phyloP scores from a whole-genome alignment of 148 eudicot species.

The Gaultheria prostrata region DNA sequence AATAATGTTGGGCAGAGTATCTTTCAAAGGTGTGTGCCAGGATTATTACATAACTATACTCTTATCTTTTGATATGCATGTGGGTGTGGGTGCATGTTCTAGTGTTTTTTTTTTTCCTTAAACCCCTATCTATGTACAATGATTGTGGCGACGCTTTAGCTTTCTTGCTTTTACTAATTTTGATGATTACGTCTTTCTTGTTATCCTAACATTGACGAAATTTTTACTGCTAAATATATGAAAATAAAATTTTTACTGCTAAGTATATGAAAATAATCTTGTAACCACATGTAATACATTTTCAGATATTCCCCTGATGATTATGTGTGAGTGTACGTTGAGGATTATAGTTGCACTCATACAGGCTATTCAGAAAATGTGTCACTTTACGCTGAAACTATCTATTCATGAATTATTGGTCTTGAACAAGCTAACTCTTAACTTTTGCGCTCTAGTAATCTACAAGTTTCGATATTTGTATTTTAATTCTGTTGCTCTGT shows the following conservation, averaged over 20 bases:
- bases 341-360: neutral
- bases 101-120: neutral
- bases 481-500: neutral
- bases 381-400: neutral
- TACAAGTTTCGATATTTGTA: neutral
- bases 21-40: slow-evolving; percentile 58
- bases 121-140: neutral
- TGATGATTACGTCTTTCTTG: too few relatives aligned
- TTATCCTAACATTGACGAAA: neutral
- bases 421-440: neutral
- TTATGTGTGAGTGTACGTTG: neutral
- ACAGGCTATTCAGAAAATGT: neutral
- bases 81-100: neutral
- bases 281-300: neutral
- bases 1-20: slow-evolving; percentile 84
- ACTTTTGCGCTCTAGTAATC: slow-evolving; percentile 2
- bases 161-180: neutral
- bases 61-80: neutral
- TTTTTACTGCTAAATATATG: neutral
- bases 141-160: neutral
- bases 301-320: neutral
- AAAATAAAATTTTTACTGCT: neutral
- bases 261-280: neutral
- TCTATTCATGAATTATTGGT: neutral
- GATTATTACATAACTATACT: neutral